A percentile compares a stretch with the other conserved stretches of the same genome.
These are phyloP conservation scores for Pseudogymnoascus sp. DNA, from an alignment of 2,329 filamentous ascomycete species.

Conservation along the genomic window DNA sequence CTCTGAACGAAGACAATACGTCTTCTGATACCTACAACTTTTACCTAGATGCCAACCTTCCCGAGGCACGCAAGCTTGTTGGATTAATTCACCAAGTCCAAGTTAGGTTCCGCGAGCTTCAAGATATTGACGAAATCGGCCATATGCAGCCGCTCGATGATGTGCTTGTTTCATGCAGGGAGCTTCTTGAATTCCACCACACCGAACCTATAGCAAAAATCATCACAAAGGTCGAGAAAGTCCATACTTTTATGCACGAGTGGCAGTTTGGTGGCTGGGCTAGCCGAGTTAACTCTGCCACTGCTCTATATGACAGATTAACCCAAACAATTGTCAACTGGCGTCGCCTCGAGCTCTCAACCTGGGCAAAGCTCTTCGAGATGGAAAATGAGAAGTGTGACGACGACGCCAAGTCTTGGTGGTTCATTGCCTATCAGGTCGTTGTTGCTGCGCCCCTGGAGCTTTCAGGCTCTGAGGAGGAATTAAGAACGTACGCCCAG, in stretches of 20 bases:
- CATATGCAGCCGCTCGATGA: conserved; percentile 72
- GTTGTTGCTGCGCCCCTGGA: conserved; percentile 68
- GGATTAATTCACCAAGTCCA: conserved; percentile 60
- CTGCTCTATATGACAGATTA: conserved; percentile 63
- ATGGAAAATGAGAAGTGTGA: conserved; percentile 69
- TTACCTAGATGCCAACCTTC: conserved; percentile 72
- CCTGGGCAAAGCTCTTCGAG: conserved; percentile 84
- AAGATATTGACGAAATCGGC: conserved; percentile 54
- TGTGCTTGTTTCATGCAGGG: conserved; percentile 65
- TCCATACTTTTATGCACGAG: conserved; percentile 79
- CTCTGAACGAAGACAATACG: conserved; percentile 33
- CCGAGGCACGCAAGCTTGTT: conserved; percentile 67
- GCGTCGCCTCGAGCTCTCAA: conserved; percentile 83
- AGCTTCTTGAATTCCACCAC: conserved; percentile 66
- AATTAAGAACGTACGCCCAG: conserved; percentile 55
- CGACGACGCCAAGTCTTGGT: conserved; percentile 81
- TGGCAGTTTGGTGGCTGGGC: conserved; percentile 87
- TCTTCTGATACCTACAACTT: conserved; percentile 64
- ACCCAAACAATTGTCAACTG: conserved; percentile 78
- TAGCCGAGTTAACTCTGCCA: conserved; percentile 66
- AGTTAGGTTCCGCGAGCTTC: conserved; percentile 63
- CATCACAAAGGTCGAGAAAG: conserved; percentile 76
- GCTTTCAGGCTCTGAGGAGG: conserved; percentile 49
- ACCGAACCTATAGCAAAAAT: conserved; percentile 79
- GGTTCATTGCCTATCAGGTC: conserved; percentile 91